These are phyloP conservation scores for Rhizopus sp. DNA, from an alignment of 371 early-diverging fungal species.

Conservation along the genomic window DNA sequence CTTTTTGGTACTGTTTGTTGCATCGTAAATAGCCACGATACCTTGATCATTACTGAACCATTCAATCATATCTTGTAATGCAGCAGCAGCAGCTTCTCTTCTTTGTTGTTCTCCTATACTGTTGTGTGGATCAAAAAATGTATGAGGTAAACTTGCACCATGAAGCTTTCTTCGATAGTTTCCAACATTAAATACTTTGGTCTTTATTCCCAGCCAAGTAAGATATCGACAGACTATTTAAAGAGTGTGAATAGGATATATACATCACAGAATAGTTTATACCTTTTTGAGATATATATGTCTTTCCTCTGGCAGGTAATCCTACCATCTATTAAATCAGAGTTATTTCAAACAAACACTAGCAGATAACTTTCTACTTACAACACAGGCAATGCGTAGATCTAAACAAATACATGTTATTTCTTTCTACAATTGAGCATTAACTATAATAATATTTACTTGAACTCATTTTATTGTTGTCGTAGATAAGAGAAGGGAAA, in stretches of 20 bases:
- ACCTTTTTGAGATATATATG: slow-evolving; percentile 94
- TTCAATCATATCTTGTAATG: slow-evolving; percentile 85
- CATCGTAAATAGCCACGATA: slow-evolving; percentile 94
- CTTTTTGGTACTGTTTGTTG: slow-evolving; percentile 90
- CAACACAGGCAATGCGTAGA: slow-evolving; percentile 67
- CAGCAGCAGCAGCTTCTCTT: slow-evolving; percentile 79
- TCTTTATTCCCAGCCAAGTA: slow-evolving; percentile 92
- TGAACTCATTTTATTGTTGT: slow-evolving; percentile 6
- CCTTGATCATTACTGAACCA: slow-evolving; percentile 85
- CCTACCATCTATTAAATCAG: slow-evolving; percentile 70
- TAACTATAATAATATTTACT: slow-evolving; percentile 3
- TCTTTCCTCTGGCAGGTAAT: slow-evolving; percentile 89
- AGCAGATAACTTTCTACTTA: slow-evolving; percentile 30
- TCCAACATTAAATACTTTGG: slow-evolving; percentile 93
- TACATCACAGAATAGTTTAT: slow-evolving; percentile 11
- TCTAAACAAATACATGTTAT: slow-evolving; percentile 29
- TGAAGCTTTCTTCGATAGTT: slow-evolving; percentile 86
- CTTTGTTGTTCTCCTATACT: slow-evolving; percentile 71
- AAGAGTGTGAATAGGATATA: not conserved
- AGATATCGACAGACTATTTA: slow-evolving; percentile 84
- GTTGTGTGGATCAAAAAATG: slow-evolving; percentile 91
- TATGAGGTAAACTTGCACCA: slow-evolving; percentile 80
- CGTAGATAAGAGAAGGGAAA: not conserved
- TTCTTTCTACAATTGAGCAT: too few relatives aligned
- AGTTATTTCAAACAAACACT: not conserved